Conservation (phyloP, 176 grass and related monocot species). For the Poa pratensis region DNA sequence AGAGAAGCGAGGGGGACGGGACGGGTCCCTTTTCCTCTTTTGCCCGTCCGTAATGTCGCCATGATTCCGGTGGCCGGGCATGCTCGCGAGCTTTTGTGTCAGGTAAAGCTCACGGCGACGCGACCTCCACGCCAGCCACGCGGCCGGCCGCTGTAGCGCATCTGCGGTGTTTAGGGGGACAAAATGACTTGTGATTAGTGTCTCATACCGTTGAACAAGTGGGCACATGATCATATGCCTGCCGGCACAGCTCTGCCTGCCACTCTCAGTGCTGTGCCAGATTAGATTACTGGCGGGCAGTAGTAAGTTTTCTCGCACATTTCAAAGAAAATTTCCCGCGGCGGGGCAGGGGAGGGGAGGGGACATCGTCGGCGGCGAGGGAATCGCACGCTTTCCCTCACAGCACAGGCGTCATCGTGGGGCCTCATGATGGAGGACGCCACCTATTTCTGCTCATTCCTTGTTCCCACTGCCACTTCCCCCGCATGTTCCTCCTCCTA, state of each 20-base stretch:
- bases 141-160: neutral
- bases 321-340: conserved; percentile 54
- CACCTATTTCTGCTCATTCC: conserved; percentile 38
- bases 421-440: conserved; percentile 28
- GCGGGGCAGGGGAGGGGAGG: neutral
- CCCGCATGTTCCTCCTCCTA: conserved; percentile 15
- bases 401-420: conserved; percentile 53
- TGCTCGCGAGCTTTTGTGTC: conserved; percentile 60
- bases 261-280: conserved; percentile 5
- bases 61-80: conserved; percentile 48
- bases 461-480: conserved; percentile 28
- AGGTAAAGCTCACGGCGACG: conserved; percentile 39
- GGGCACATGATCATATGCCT: conserved; percentile 31
- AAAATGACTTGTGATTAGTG: conserved; percentile 7
- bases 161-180: conserved; percentile 32
- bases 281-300: neutral
- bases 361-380: conserved; percentile 43
- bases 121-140: conserved; percentile 44
- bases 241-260: conserved; percentile 37
- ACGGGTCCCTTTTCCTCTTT: conserved; percentile 27
- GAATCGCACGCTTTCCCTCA: conserved; percentile 57
- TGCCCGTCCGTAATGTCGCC: conserved; percentile 53
- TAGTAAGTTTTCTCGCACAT: conserved; percentile 23
- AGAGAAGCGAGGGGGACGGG: neutral
- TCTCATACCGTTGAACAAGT: conserved; percentile 1